A percentile compares a stretch with the other conserved stretches of the same genome.
Evolutionary conservation across 805 yeast species (phyloP).

Genomic region (Hanseniaspora vineae): DNA sequence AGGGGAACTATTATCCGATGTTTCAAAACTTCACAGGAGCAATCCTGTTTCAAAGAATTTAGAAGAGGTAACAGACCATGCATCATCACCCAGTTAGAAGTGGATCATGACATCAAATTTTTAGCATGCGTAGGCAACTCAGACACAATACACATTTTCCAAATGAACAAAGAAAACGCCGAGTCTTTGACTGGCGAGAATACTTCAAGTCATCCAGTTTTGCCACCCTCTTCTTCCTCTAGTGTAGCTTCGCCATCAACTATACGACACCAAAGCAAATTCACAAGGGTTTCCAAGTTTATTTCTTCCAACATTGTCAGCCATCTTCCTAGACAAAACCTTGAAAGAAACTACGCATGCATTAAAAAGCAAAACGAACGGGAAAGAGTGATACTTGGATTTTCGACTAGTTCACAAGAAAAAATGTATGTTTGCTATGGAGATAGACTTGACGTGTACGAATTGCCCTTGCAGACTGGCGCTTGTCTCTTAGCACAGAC

Average conservation of each 20-base stretch:
- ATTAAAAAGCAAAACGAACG: neutral
- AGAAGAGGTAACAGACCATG: conserved; percentile 70
- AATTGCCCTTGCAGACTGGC: neutral
- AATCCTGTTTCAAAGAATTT: conserved; percentile 35
- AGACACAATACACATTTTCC: conserved; percentile 80
- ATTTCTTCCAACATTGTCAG: neutral
- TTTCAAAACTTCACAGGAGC: conserved; percentile 37
- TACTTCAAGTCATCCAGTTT: conserved; percentile 5
- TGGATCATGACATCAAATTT: conserved; percentile 46
- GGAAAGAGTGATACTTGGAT: neutral
- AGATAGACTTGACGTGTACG: neutral
- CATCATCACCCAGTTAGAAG: conserved; percentile 50
- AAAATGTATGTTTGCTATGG: neutral
- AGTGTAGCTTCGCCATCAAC: no score
- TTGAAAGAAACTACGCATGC: neutral
- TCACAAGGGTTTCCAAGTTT: neutral
- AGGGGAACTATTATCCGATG: conserved; percentile 63
- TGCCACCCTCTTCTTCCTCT: neutral
- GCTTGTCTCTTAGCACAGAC: neutral
- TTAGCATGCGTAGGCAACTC: conserved; percentile 75
- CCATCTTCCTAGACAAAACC: neutral
- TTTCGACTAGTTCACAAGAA: neutral
- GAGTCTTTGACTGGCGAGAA: no score
- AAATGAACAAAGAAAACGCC: conserved; percentile 35
- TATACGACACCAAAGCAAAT: neutral